Percentiles rank a stretch among this genome's conserved stretches.
Conservation (phyloP, 2,329 filamentous ascomycete species). For the Tolypocladium sp. region DNA sequence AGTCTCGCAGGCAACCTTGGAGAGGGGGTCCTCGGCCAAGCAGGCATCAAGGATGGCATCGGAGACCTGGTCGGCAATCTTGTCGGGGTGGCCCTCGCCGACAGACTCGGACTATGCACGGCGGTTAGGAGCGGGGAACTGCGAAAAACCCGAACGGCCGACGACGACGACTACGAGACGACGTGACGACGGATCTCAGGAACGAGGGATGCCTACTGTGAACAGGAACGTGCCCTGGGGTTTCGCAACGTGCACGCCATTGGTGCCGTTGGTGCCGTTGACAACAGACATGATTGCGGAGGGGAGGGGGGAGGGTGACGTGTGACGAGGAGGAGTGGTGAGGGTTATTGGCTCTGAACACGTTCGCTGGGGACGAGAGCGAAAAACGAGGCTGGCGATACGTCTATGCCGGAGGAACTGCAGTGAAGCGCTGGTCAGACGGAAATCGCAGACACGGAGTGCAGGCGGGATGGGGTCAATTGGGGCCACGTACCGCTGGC, state of each 20-base stretch:
- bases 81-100: constrained; percentile 87
- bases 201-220: constrained; percentile 44
- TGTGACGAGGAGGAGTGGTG: constrained; percentile 8
- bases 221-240: constrained; percentile 67
- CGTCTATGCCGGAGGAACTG: background rate
- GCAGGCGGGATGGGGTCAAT: background rate
- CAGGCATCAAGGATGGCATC: constrained; percentile 99
- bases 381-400: background rate
- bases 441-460: background rate
- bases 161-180: background rate
- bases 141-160: background rate
- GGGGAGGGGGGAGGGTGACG: constrained; percentile 7
- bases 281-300: constrained; percentile 44
- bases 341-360: background rate
- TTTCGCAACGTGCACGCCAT: constrained; percentile 23
- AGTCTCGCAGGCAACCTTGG: constrained; percentile 98
- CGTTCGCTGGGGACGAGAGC: background rate
- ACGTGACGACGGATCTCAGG: background rate
- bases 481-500: background rate
- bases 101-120: constrained; percentile 67
- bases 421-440: background rate
- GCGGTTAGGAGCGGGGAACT: constrained; percentile 13
- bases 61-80: constrained; percentile 97
- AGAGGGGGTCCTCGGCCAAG: constrained; percentile 85
- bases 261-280: constrained; percentile 38